Conservation (phyloP, 352 stramenopile species). For the Phytophthora hybrid region DNA sequence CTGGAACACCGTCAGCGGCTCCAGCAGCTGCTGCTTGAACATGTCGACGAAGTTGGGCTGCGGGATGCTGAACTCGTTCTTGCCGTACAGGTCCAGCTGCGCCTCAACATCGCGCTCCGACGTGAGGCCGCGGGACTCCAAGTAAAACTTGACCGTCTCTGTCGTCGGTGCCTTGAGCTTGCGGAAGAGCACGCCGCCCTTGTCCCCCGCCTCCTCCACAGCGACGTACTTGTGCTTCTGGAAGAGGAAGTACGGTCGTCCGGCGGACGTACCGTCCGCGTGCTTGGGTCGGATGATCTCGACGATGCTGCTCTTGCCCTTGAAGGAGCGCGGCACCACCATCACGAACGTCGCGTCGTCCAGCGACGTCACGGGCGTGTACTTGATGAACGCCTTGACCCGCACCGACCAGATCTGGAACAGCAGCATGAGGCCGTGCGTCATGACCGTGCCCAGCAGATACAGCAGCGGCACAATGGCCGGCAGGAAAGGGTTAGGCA, state of each 20-base stretch:
- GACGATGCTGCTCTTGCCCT: slow-evolving; percentile 89
- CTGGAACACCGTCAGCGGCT: slow-evolving; percentile 99
- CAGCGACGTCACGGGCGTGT: slow-evolving; percentile 71
- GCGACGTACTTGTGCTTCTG: slow-evolving; percentile 92
- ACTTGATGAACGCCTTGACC: slow-evolving; percentile 87
- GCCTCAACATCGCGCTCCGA: slow-evolving; percentile 51
- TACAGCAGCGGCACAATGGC: slow-evolving; percentile 91
- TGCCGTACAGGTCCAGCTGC: slow-evolving; percentile 80
- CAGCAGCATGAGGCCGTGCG: slow-evolving; percentile 89
- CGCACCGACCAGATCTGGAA: slow-evolving; percentile 91
- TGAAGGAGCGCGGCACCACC: slow-evolving; percentile 86
- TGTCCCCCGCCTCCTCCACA: slow-evolving; percentile 62
- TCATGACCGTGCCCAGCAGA: slow-evolving; percentile 76
- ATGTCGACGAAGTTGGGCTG: slow-evolving; percentile 96
- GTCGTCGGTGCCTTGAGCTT: slow-evolving; percentile 81
- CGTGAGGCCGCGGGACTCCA: slow-evolving; percentile 55
- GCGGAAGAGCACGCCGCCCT: slow-evolving; percentile 74
- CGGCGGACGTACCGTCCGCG: slow-evolving; percentile 44
- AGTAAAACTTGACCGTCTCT: slow-evolving; percentile 72
- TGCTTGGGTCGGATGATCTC: slow-evolving; percentile 56
- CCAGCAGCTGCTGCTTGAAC: slow-evolving; percentile 97
- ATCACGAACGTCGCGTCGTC: slow-evolving; percentile 80
- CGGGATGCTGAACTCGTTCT: slow-evolving; percentile 96
- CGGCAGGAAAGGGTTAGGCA: slow-evolving; percentile 93
- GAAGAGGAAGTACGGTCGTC: slow-evolving; percentile 82